phyloP scores from a whole-genome alignment of 2,329 filamentous ascomycete species.

The Colletotrichum sp. region DNA sequence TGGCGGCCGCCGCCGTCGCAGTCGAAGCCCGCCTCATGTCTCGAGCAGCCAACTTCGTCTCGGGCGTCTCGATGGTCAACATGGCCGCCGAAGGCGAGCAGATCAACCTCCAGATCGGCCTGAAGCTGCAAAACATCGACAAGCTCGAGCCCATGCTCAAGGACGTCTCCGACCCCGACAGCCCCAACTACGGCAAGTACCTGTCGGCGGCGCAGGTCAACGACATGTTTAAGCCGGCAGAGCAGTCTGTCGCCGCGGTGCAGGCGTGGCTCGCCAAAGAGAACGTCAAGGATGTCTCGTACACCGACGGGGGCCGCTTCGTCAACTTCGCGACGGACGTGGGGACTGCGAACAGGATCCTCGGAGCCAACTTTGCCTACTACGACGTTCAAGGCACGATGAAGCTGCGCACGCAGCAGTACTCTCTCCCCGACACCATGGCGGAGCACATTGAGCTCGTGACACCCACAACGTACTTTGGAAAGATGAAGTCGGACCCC shows the following conservation, averaged over 20 bases:
- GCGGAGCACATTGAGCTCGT: constrained; percentile 45
- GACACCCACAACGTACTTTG: constrained; percentile 52
- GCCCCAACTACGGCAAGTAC: constrained; percentile 30
- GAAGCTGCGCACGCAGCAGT: constrained; percentile 34
- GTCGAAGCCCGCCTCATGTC: constrained; percentile 23
- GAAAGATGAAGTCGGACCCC: constrained; percentile 28
- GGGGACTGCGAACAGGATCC: constrained; percentile 39
- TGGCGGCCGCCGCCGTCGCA: constrained; percentile 1
- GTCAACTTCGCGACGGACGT: constrained; percentile 41
- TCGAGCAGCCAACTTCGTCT: constrained; percentile 14
- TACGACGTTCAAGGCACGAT: constrained; percentile 40
- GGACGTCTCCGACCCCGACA: constrained; percentile 28
- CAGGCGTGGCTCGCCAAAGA: constrained; percentile 25
- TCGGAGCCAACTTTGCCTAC: constrained; percentile 46
- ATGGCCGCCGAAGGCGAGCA: constrained; percentile 16
- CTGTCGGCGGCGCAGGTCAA: constrained; percentile 26
- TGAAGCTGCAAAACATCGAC: constrained; percentile 28
- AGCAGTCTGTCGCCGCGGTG: constrained; percentile 24
- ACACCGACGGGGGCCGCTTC: constrained; percentile 23
- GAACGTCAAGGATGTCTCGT: constrained; percentile 20
- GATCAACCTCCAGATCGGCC: constrained; percentile 24
- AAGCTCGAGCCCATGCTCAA: constrained; percentile 28
- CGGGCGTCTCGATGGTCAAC: constrained; percentile 18
- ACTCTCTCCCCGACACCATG: constrained; percentile 37
- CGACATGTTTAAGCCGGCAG: constrained; percentile 26